Base-by-base conservation (phyloP, 2,329 filamentous ascomycete genomes). In the Zymoseptoria tritici region DNA sequence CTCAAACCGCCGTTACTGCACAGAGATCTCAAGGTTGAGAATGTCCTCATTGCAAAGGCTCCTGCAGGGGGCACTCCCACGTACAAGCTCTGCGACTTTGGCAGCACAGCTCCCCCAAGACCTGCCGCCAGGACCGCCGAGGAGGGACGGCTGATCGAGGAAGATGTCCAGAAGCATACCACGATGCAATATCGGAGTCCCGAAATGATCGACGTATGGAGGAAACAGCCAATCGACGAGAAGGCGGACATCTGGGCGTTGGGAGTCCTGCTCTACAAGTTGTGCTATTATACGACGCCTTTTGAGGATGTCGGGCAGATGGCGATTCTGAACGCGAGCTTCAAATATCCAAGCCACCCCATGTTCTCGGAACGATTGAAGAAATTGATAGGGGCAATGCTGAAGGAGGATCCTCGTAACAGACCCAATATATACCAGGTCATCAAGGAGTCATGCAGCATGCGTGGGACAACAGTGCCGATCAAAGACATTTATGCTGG, bases 241-340 rank as follows among this genome's bases (percentile, higher is more conserved):
- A 99, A 99, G 79, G 95, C 92, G 54, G 94, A 99, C 74, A 97
- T 99, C 29, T 99, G 92, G 94, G 94, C 94, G 0, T 78, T 99
- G 62, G 94, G 94, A 4, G 94, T 99, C 50, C 79, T 99, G 60
- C 77, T 99, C 57, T 99, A 99, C 80, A 99, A 99, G 80, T 81
- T 99, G 62, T 99, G 94, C 79, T 99, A 97, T 76, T 99, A 99
- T 76, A 99, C 94, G 1, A 99, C 94, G 5, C 94, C 94, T 0
- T 99, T 99, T 70, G 94, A 99, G 76, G 93, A 97, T 64, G 91
- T 96, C 71, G 94, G 94, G 24, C 93, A 97, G 77, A 89, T 97
- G 79, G 94, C 94, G 11, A 99, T 99, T 64, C 78, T 99, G 62
- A 97, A 97, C 72, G 94, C 94, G 55, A 95, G 86, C 74, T 97